Base-by-base conservation (phyloP, 345 rosid genomes). In the Draba incana region DNA sequence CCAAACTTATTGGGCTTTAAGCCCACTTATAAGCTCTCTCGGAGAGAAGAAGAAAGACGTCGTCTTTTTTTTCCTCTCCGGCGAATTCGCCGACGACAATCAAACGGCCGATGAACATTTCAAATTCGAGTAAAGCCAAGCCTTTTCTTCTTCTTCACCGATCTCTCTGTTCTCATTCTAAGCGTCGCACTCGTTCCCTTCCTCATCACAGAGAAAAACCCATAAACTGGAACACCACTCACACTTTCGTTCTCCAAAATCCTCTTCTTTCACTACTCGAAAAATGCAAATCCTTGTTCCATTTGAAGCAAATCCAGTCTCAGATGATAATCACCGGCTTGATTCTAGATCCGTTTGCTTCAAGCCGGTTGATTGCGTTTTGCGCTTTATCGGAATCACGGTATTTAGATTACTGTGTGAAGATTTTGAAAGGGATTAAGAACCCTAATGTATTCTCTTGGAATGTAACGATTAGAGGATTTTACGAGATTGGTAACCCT, bases 391-490 rank as follows among this genome's bases (percentile, higher is more conserved):
- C 96, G 3, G 82, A 84, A 65, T 82, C 84, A 8, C 78, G 76
- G 16, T 74, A 86, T 71, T 88, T 92, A 66, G 73, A 70, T 53
- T 87, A 90, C 68, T 83, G 86, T 59, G 41, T 76, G 55, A 84
- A 78, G 79, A 62, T 88, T 60, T 65, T 92, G 78, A 66, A 67
- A 68, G 75, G 74, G 20, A 8, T 72, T 12, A 59, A 60, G 9
- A 84, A 81, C 38, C 60, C 81, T 20, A 85, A 81, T 64, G 67
- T 64, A 0, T 90, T 84, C 64, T 86, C 97, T 6, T 92, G 96
- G 98, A 88, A 92, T 69, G 77, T 85, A 1, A 84, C 89, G 3
- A 83, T 86, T 55, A 81, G 90, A 77, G 93, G 90, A 33, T 80
- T 53, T 68, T 58, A 74, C 4, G 90, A 77, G 79, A 77, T 85